Evolutionary conservation across 2,329 filamentous ascomycete genomes (phyloP).

Genomic region (Periglandula ipomoeae): DNA sequence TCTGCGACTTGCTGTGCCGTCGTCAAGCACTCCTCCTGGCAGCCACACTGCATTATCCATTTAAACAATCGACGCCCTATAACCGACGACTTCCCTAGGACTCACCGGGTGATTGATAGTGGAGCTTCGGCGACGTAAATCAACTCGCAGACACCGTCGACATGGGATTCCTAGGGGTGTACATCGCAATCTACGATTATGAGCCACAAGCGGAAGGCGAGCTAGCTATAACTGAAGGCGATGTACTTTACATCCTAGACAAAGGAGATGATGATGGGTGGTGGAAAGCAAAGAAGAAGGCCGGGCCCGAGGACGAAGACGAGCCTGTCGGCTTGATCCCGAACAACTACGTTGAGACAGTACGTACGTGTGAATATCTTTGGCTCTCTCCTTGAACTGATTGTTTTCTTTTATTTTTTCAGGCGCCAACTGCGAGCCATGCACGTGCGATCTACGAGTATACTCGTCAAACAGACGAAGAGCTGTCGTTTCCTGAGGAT

Average conservation of each 20-base stretch:
- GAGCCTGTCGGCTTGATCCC: constrained; percentile 86
- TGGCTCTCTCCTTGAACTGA: background rate
- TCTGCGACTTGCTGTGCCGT: background rate
- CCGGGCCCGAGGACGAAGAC: constrained; percentile 73
- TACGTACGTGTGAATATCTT: constrained; percentile 28
- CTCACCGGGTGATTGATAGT: background rate
- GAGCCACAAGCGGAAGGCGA: constrained; percentile 77
- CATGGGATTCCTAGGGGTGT: constrained; percentile 91
- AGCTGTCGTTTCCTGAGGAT: constrained; percentile 91
- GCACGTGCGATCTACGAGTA: constrained; percentile 98
- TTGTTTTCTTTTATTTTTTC: background rate
- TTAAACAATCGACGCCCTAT: background rate
- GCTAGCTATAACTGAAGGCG: constrained; percentile 75
- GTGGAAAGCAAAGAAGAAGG: constrained; percentile 96
- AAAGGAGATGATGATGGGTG: constrained; percentile 72
- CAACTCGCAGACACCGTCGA: constrained; percentile 10
- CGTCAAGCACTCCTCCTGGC: background rate
- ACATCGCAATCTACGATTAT: constrained; percentile 89
- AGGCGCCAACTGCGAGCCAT: constrained; percentile 57
- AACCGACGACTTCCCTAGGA: background rate
- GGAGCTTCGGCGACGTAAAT: background rate
- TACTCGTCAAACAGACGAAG: constrained; percentile 91
- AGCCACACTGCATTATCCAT: background rate
- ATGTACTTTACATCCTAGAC: constrained; percentile 80
- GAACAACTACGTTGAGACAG: constrained; percentile 92